A percentile compares a stretch with the other conserved stretches of the same genome.
phyloP scores from a whole-genome alignment of 1,284 basidiomycete genomes.

The Thecaphora thlaspeos region DNA sequence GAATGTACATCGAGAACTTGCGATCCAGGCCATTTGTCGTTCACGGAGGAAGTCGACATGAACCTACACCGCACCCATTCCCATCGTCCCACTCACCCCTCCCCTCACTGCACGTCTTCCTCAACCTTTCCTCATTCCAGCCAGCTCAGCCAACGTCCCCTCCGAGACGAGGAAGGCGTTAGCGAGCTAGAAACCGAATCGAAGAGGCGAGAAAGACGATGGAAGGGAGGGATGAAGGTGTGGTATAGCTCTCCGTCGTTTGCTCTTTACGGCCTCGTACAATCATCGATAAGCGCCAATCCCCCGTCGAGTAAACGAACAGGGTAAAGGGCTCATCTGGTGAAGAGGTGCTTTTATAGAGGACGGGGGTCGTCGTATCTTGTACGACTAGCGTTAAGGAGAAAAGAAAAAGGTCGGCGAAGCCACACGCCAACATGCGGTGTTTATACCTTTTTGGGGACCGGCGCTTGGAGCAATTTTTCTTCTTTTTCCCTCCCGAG shows the following conservation, averaged over 20 bases:
- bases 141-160: neutral
- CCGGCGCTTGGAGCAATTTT: too few species aligned
- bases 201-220: neutral
- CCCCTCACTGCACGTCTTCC: too few species aligned
- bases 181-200: too few species aligned
- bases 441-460: slow-evolving; percentile 17
- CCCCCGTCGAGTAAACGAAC: too few species aligned
- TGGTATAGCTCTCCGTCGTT: slow-evolving; percentile 36
- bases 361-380: slow-evolving; percentile 31
- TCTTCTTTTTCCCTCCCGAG: too few species aligned
- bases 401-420: slow-evolving; percentile 11
- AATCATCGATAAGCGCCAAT: slow-evolving; percentile 28
- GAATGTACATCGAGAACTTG: slow-evolving; percentile 45
- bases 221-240: neutral
- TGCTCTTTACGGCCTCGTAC: slow-evolving; percentile 43
- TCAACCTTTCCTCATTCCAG: too few species aligned
- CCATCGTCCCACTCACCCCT: slow-evolving; percentile 30
- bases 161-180: neutral
- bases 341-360: slow-evolving; percentile 47
- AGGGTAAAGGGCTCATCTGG: slow-evolving; percentile 12
- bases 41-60: slow-evolving; percentile 25
- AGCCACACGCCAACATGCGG: neutral
- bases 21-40: slow-evolving; percentile 30
- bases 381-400: slow-evolving; percentile 33
- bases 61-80: slow-evolving; percentile 39